Evolutionary conservation across 345 rosid genomes (phyloP).

Genomic region (Cochlearia excelsa): DNA sequence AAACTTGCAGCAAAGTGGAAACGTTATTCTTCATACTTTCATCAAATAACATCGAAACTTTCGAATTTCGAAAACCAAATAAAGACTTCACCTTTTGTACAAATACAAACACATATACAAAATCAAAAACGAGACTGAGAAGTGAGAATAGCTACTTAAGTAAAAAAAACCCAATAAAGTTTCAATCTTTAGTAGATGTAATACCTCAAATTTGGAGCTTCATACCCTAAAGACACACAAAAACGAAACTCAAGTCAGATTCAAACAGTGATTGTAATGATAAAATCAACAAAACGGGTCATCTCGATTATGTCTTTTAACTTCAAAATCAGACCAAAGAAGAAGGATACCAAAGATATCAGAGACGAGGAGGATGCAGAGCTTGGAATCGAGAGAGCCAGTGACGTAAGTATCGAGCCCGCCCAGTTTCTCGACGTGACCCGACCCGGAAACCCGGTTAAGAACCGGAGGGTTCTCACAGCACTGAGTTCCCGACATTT

Average conservation of each 20-base stretch:
- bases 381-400: slow-evolving; percentile 54
- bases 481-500: slow-evolving; percentile 73
- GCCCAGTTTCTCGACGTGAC: slow-evolving; percentile 56
- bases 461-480: slow-evolving; percentile 62
- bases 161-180: background rate
- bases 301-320: no score
- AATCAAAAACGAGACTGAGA: background rate
- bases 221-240: slow-evolving; percentile 44
- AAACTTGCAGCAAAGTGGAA: no score
- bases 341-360: slow-evolving; percentile 53
- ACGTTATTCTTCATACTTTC: no score
- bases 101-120: no score
- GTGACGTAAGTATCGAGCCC: slow-evolving; percentile 64
- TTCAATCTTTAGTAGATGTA: background rate
- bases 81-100: no score
- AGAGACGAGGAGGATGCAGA: slow-evolving; percentile 58
- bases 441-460: slow-evolving; percentile 50
- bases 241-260: no score
- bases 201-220: slow-evolving; percentile 62
- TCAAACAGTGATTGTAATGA: no score
- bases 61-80: no score
- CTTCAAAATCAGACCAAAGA: no score
- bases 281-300: no score
- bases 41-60: no score
- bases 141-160: no score